Evolutionary conservation across 148 eudicot species (phyloP), one percentile per base, ranked within the genome.

Genomic region (Talinum fruticosum): DNA sequence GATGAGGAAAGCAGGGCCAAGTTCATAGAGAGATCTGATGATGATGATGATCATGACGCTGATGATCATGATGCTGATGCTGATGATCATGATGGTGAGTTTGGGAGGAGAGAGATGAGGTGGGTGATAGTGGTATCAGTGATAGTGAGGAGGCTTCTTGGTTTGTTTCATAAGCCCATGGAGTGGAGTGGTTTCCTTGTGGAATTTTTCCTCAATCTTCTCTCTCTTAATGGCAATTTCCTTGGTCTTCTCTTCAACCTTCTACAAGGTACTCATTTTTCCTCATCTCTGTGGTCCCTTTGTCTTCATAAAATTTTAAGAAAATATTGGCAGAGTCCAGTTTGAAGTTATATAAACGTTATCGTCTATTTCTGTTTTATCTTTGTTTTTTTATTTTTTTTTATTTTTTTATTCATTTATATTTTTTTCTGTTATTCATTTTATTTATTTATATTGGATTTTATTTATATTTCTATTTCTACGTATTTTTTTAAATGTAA

Each of bases 121-220:
- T 90, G 93, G 94, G 87, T 91, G n/a, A 91, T 93, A 49, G 79
- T 89, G 26, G 91, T 91, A 32, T 93, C 97, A 15, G 87, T 93
- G 6, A n/a, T 93, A 2, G 76, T 82, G 44, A 73, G 92, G 69
- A 93, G 87, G 83, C 44, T 93, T 13, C 77, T 91, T 30, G 77
- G 77, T 35, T 10, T 87, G 30, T 54, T 87, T 18, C 82, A 83
- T 53, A 88, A 85, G 82, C 98, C 94, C n/a, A 79, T 94, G 88
- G 87, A 84, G 73, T 84, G 86, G 85, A 59, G 26, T 78, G 98
- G 98, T 29, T 86, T 49, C 49, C 13, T 84, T 36, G 59, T 91
- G 35, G 94, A 90, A 82, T 91, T 86, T 76, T 30, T 87, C n/a
- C 96, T 93, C 8, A 91, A 93, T 81, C 83, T 93, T 13, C 74